Evolutionary conservation across 306 rosid species (phyloP).

Genomic region (Begonia peltatifolia): DNA sequence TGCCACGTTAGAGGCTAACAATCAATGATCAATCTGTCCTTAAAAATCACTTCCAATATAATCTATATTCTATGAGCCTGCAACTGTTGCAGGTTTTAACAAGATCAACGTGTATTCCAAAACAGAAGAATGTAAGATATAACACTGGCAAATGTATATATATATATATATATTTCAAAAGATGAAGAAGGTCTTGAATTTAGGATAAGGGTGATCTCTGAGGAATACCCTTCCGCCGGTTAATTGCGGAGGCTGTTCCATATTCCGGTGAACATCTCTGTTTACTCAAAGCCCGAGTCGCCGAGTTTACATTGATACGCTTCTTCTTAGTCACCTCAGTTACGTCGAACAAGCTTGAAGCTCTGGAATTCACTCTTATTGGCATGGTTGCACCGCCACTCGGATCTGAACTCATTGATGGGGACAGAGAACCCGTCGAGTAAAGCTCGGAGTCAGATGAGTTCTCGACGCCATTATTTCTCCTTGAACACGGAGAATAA

Average conservation of each 20-base stretch:
- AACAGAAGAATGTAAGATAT: no score
- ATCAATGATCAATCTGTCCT: no score
- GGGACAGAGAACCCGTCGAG: slow-evolving; percentile 45
- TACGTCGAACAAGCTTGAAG: slow-evolving; percentile 49
- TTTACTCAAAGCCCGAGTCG: slow-evolving; percentile 21
- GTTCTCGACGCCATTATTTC: no score
- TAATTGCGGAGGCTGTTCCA: slow-evolving; percentile 23
- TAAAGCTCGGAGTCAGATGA: slow-evolving; percentile 57
- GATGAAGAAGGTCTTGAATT: not conserved
- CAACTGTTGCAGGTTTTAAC: no score
- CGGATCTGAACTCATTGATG: slow-evolving; percentile 59
- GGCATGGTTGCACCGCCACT: not conserved
- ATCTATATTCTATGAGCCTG: no score
- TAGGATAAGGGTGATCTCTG: slow-evolving; percentile 79
- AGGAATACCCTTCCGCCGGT: slow-evolving; percentile 65
- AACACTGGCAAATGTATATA: no score
- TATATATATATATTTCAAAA: no score
- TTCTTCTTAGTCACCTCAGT: slow-evolving; percentile 56
- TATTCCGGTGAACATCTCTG: slow-evolving; percentile 31
- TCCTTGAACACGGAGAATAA: no score
- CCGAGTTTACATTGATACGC: slow-evolving; percentile 22
- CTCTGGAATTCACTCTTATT: slow-evolving; percentile 26
- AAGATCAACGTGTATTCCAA: no score
- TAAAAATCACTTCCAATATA: no score
- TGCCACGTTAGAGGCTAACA: no score